phyloP scores from a whole-genome alignment of 352 stramenopile species.

The Pythium graminicola region DNA sequence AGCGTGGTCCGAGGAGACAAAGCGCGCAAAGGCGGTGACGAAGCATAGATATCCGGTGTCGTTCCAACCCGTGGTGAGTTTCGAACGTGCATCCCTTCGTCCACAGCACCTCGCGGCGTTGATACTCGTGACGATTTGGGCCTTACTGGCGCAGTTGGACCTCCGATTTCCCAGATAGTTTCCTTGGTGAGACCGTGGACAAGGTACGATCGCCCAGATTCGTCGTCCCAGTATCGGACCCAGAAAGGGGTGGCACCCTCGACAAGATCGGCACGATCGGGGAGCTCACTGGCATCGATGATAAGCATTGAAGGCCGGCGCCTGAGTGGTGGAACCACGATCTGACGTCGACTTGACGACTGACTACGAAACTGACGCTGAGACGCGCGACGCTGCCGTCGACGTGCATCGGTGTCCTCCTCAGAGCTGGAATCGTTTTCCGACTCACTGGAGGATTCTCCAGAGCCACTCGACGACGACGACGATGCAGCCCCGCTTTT shows the following conservation, averaged over 20 bases:
- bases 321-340: constrained; percentile 9
- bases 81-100: background rate
- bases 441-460: constrained; percentile 16
- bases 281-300: constrained; percentile 15
- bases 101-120: background rate
- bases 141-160: background rate
- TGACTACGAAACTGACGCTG: constrained; percentile 2
- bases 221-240: constrained; percentile 58
- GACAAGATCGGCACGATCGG: constrained; percentile 3
- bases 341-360: constrained; percentile 5
- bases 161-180: constrained; percentile 59
- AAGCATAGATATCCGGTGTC: background rate
- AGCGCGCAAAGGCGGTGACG: background rate
- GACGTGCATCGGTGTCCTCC: constrained; percentile 2
- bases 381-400: background rate
- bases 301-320: constrained; percentile 20
- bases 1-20: background rate
- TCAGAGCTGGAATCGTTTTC: constrained; percentile 15
- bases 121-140: background rate
- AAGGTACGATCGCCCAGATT: constrained; percentile 45
- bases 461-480: constrained; percentile 11
- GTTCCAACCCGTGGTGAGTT: constrained; percentile 2
- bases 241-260: constrained; percentile 23
- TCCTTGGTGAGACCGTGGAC: constrained; percentile 64
- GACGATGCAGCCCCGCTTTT: background rate